Base-by-base conservation (phyloP, 2,329 filamentous ascomycete species). In the Alternaria longipes region DNA sequence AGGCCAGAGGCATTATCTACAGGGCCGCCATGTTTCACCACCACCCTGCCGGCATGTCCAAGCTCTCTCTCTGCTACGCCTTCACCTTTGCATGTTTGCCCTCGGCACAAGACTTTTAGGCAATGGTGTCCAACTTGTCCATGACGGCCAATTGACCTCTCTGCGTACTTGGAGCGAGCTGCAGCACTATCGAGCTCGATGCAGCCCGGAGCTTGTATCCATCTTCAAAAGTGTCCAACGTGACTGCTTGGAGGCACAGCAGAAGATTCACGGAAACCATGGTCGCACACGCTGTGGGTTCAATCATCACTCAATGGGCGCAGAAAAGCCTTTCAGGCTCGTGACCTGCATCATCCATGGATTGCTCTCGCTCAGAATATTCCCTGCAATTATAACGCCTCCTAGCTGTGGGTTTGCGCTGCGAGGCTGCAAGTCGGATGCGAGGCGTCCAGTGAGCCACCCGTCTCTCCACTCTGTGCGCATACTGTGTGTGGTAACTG, bases 1-100 rank as follows among this genome's bases (percentile, higher is more conserved):
- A 71, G 59, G 59, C 60, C 56, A 53, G 55, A 60, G 60, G 49
- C 59, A 70, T 70, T 69, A 71, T 71, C 67, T 71, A 69, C 67
- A 63, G 62, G 60, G 57, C 58, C 59, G 62, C 62, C 64, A 67
- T 63, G 73, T 75, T 75, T 75, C 73, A 75, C 73, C 63, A 71
- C 57, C 26, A 60, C 62, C 61, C 64, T 70, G 62, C 69, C 62
- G 57, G 53, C 58, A 53, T 60, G 60, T 30, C 58, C 56, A 20
- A 24, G 51, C 53, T 52, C 58, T 55, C 56, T 30, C 59, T 61
- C 34, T 54, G 46, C 44, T 51, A 55, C n/a, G 47, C 49, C 56
- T 34, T 52, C 51, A 24, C 47, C 56, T 7, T 38, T 54, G 45
- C 57, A 46, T 57, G 51, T 59, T 51, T 61, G 57, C 42, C 54